Conservation (phyloP, 2,329 filamentous ascomycete species). For the Trichothecium sympodiale region DNA sequence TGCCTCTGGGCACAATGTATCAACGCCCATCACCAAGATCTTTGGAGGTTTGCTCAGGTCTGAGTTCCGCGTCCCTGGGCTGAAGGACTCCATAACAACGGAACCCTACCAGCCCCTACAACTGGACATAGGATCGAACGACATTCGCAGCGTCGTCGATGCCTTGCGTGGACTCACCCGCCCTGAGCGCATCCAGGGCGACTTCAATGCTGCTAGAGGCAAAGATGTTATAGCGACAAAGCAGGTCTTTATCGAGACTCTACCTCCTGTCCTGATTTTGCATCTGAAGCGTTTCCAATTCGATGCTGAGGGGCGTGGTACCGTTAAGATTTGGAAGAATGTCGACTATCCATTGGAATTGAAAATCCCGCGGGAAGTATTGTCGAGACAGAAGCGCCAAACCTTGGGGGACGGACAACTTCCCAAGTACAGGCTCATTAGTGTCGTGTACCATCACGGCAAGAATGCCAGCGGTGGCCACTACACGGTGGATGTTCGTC, state of each 20-base stretch:
- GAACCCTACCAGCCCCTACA: slow-evolving; percentile 93
- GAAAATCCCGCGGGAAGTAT: slow-evolving; percentile 83
- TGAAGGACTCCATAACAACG: slow-evolving; percentile 82
- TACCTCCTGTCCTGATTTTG: slow-evolving; percentile 85
- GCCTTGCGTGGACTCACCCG: slow-evolving; percentile 77
- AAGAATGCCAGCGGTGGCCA: slow-evolving; percentile 94
- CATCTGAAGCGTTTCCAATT: slow-evolving; percentile 98
- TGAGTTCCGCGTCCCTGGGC: slow-evolving; percentile 74
- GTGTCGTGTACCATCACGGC: slow-evolving; percentile 93
- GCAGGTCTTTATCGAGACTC: slow-evolving; percentile 84
- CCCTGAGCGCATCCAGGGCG: slow-evolving; percentile 73
- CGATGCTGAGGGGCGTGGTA: slow-evolving; percentile 66
- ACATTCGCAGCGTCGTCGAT: slow-evolving; percentile 85
- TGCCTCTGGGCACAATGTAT: slow-evolving; percentile 63
- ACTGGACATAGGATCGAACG: slow-evolving; percentile 79
- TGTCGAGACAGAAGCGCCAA: slow-evolving; percentile 62
- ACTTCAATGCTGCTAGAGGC: slow-evolving; percentile 71
- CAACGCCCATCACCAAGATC: slow-evolving; percentile 84
- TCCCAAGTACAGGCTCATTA: slow-evolving; percentile 76
- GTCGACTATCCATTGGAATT: slow-evolving; percentile 90
- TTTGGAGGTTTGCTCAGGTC: slow-evolving; percentile 88
- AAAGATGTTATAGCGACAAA: slow-evolving; percentile 73
- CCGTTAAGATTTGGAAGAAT: slow-evolving; percentile 98
- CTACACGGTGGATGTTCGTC: slow-evolving; percentile 93
- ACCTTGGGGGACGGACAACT: slow-evolving; percentile 53